These are phyloP conservation scores for Colletotrichum godetiae DNA, from an alignment of 2,329 filamentous ascomycete species.

Conservation along the genomic window DNA sequence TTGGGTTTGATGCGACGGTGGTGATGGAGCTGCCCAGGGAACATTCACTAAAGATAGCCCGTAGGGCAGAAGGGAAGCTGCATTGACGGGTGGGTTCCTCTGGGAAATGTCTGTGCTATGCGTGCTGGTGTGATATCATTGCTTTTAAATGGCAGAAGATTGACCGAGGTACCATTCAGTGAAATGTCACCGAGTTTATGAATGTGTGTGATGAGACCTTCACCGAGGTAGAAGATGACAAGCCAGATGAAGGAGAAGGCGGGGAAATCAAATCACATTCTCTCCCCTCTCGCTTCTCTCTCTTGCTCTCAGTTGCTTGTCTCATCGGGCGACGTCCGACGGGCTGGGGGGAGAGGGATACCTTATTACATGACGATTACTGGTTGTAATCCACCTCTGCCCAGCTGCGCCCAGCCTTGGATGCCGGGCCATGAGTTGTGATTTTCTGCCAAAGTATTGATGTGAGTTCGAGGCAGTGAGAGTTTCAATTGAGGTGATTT, in stretches of 20 bases:
- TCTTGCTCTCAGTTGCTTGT: background rate
- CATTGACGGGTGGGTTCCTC: background rate
- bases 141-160: background rate
- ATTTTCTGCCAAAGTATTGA: background rate
- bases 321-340: conserved; percentile 3
- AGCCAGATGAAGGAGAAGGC: background rate
- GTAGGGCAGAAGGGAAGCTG: background rate
- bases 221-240: conserved; percentile 15
- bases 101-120: background rate
- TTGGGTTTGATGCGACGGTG: conserved; percentile 2
- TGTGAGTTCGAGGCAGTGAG: too few species aligned
- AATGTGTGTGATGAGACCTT: background rate
- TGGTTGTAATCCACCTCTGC: conserved; percentile 2
- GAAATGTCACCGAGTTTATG: background rate
- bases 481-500: background rate
- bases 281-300: background rate
- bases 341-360: background rate
- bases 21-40: background rate
- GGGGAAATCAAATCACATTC: background rate
- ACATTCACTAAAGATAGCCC: background rate
- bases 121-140: background rate
- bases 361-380: conserved; percentile 1
- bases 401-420: conserved; percentile 1
- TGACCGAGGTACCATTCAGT: background rate
- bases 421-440: background rate